A percentile compares a stretch with the other conserved stretches of the same genome.
phyloP scores from a whole-genome alignment of 2,329 filamentous ascomycete genomes.

The Penicillium aurantiogriseum region DNA sequence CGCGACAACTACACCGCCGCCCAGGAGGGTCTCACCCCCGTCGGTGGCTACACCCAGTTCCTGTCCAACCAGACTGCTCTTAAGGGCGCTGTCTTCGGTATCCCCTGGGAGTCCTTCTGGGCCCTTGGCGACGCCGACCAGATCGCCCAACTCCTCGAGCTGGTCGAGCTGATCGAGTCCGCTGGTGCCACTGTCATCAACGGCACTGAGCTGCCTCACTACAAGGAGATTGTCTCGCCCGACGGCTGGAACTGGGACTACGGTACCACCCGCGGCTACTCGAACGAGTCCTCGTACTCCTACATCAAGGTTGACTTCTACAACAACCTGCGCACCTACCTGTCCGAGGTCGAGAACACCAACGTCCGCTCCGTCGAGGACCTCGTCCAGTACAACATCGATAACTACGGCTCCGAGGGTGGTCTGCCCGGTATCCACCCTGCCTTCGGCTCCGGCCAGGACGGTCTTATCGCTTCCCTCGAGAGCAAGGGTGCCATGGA shows the following conservation, averaged over 20 bases:
- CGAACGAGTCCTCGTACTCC: conserved; percentile 73
- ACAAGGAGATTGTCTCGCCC: conserved; percentile 61
- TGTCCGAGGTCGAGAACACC: conserved; percentile 62
- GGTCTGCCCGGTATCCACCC: conserved; percentile 61
- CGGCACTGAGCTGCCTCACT: conserved; percentile 65
- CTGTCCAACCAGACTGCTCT: conserved; percentile 56
- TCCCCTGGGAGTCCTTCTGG: conserved; percentile 74
- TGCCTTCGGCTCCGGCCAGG: conserved; percentile 69
- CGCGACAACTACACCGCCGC: conserved; percentile 65
- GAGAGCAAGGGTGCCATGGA: conserved; percentile 61
- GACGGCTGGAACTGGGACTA: conserved; percentile 75
- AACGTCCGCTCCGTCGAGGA: conserved; percentile 60
- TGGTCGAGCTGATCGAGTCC: conserved; percentile 54
- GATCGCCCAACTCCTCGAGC: conserved; percentile 51
- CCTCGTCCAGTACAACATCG: conserved; percentile 62
- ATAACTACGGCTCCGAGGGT: conserved; percentile 66
- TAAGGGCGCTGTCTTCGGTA: conserved; percentile 63
- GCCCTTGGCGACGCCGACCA: conserved; percentile 57
- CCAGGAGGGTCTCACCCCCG: conserved; percentile 56
- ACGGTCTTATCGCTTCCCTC: conserved; percentile 65
- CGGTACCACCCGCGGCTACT: conserved; percentile 58
- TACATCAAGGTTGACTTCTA: conserved; percentile 65
- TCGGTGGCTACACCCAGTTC: conserved; percentile 57
- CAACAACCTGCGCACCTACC: conserved; percentile 63
- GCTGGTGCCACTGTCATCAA: conserved; percentile 69